Conservation (phyloP, 345 rosid genomes). For the Populus davidiana region DNA sequence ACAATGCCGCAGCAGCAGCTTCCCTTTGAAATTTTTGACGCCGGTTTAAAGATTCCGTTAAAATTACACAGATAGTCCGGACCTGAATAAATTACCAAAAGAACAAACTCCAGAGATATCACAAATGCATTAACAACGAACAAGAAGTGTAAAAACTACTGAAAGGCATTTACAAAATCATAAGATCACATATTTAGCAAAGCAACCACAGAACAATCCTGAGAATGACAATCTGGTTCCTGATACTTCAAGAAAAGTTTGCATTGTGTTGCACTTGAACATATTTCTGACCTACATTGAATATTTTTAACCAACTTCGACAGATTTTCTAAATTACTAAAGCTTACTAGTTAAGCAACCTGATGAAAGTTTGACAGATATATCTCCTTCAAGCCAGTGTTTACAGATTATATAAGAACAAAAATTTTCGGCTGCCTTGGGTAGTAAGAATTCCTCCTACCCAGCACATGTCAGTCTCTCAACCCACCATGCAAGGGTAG, state of each 20-base stretch:
- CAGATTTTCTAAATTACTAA: background rate
- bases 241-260: background rate
- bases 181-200: no score
- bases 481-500: no score
- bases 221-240: no score
- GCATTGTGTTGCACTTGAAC: background rate
- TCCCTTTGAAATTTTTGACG: conserved; percentile 76
- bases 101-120: background rate
- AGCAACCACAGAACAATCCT: no score
- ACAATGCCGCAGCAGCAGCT: conserved; percentile 95
- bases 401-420: no score
- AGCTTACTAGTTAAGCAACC: background rate
- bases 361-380: background rate
- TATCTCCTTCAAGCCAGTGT: background rate
- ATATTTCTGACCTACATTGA: background rate
- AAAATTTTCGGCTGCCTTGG: no score
- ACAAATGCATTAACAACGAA: conserved; percentile 1
- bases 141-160: background rate
- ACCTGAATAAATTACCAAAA: conserved; percentile 47
- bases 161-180: background rate
- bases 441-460: no score
- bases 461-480: no score
- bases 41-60: conserved; percentile 69
- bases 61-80: conserved; percentile 61
- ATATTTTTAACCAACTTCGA: background rate